Evolutionary conservation across 1,284 basidiomycete genomes (phyloP).

Genomic region (Sphaerobolus stellatus): DNA sequence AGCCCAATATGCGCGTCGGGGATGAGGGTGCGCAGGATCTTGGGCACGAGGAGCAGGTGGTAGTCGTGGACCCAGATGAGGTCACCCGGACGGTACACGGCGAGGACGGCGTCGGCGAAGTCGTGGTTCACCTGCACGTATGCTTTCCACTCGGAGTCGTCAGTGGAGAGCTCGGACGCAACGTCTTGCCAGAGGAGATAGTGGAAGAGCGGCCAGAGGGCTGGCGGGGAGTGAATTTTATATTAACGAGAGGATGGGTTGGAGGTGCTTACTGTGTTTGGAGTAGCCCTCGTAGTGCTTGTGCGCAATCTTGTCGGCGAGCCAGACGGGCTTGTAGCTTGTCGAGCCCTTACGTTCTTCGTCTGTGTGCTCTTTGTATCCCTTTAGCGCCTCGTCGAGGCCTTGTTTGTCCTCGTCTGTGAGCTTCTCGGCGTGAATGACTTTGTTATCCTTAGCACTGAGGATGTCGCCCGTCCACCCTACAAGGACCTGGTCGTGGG

Average conservation of each 20-base stretch:
- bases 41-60: constrained; percentile 89
- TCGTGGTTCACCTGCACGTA: constrained; percentile 86
- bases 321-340: constrained; percentile 86
- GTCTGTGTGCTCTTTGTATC: constrained; percentile 55
- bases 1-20: constrained; percentile 85
- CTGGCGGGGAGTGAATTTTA: constrained; percentile 27
- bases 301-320: constrained; percentile 87
- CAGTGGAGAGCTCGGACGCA: constrained; percentile 75
- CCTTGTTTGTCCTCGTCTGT: constrained; percentile 58
- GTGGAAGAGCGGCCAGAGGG: constrained; percentile 98
- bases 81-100: constrained; percentile 84
- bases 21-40: constrained; percentile 76
- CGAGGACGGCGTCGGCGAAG: constrained; percentile 78
- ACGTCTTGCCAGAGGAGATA: constrained; percentile 98
- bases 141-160: constrained; percentile 77
- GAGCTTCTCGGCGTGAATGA: constrained; percentile 54
- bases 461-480: constrained; percentile 93
- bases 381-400: constrained; percentile 58
- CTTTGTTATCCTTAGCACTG: constrained; percentile 34
- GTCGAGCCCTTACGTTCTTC: constrained; percentile 55
- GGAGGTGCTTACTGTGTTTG: constrained; percentile 79
- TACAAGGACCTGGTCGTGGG: constrained; percentile 88
- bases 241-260: constrained; percentile 7
- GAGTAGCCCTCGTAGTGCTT: constrained; percentile 97
- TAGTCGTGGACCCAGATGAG: constrained; percentile 91